Percentiles rank a stretch among this genome's conserved stretches.
Evolutionary conservation across 805 yeast species (phyloP).

Genomic region (Saturnispora quitensis): DNA sequence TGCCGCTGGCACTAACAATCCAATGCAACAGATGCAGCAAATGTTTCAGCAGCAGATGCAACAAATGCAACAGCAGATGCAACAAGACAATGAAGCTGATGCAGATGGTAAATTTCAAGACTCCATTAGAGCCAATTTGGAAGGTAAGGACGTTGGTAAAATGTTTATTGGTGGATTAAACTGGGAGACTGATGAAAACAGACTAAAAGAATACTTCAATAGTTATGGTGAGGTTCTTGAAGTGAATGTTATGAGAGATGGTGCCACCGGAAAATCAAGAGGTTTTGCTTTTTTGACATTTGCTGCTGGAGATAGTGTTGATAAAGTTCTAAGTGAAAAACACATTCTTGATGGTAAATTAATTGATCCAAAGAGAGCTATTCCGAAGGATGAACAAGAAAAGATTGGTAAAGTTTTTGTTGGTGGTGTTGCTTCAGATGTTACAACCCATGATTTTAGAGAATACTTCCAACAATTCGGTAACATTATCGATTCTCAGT

Average conservation of each 20-base stretch:
- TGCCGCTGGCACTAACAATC: constrained; percentile 4
- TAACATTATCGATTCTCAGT: constrained; percentile 86
- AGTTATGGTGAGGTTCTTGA: constrained; percentile 86
- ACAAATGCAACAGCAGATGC: constrained; percentile 15
- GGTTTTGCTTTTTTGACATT: constrained; percentile 94
- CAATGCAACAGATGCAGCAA: constrained; percentile 11
- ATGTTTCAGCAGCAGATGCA: constrained; percentile 18
- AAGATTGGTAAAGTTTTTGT: constrained; percentile 94
- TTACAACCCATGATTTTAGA: constrained; percentile 83
- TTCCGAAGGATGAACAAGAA: constrained; percentile 95
- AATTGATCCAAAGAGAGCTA: constrained; percentile 95
- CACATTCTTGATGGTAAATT: constrained; percentile 92
- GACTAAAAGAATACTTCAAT: constrained; percentile 69
- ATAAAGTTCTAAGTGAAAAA: constrained; percentile 74
- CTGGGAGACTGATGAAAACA: constrained; percentile 95
- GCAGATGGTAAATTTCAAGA: constrained; percentile 16
- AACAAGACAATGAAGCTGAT: constrained; percentile 8
- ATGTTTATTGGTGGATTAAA: constrained; percentile 96
- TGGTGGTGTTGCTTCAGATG: constrained; percentile 93
- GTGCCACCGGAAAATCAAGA: constrained; percentile 76
- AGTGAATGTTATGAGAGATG: constrained; percentile 88
- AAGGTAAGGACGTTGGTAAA: constrained; percentile 67
- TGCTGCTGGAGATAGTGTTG: constrained; percentile 71
- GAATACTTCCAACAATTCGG: constrained; percentile 83
- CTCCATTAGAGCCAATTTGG: constrained; percentile 38